A percentile compares a stretch with the other conserved stretches of the same genome.
Conservation (phyloP, 306 rosid species). For the Sindora glabra region DNA sequence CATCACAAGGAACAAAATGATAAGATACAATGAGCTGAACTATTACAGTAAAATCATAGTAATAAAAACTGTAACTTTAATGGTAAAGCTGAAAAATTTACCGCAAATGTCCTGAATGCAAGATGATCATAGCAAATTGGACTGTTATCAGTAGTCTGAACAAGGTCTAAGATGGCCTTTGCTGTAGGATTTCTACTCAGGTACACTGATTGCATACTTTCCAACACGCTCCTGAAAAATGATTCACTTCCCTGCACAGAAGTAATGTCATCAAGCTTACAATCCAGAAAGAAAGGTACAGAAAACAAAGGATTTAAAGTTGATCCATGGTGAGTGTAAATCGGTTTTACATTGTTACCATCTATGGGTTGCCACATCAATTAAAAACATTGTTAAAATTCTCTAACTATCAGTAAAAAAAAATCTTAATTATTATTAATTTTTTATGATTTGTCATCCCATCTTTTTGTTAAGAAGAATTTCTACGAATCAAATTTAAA, state of each 20-base stretch:
- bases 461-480: no score
- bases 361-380: no score
- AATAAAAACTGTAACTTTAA: neutral
- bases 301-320: no score
- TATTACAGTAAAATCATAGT: neutral
- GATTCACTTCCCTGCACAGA: conserved; percentile 57
- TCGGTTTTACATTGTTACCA: no score
- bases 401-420: no score
- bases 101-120: conserved; percentile 95
- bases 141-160: conserved; percentile 46
- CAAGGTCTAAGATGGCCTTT: conserved; percentile 70
- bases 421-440: no score
- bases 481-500: no score
- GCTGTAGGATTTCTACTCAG: conserved; percentile 85
- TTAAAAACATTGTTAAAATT: no score
- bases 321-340: no score
- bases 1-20: neutral
- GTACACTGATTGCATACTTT: conserved; percentile 68
- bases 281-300: conserved; percentile 8
- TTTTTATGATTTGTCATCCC: no score
- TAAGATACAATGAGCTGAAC: neutral
- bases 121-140: conserved; percentile 75
- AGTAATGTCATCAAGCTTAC: neutral
- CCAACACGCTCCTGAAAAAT: conserved; percentile 67
- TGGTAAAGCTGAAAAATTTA: conserved; percentile 22